These are phyloP conservation scores for Globisporangium cylindrosporum DNA, from an alignment of 352 stramenopile species.

Conservation along the genomic window DNA sequence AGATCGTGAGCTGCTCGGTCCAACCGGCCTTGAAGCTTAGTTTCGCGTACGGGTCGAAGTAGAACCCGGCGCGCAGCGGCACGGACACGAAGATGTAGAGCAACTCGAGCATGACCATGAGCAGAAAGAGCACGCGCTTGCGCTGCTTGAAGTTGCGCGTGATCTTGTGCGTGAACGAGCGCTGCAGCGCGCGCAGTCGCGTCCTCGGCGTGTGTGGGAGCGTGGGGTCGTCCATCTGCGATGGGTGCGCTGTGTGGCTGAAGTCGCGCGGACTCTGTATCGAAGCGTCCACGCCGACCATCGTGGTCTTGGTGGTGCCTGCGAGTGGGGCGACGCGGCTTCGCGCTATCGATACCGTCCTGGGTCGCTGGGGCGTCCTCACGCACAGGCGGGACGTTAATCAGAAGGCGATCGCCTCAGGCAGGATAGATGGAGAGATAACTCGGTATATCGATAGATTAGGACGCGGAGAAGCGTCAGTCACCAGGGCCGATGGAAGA, in stretches of 20 bases:
- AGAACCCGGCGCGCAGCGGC: slow-evolving; percentile 38
- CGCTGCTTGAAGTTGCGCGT: slow-evolving; percentile 12
- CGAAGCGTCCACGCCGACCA: slow-evolving; percentile 13
- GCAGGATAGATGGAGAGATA: background rate
- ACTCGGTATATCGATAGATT: background rate
- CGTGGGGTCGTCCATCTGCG: background rate
- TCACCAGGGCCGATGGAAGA: background rate
- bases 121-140: slow-evolving; percentile 21
- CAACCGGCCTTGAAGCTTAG: slow-evolving; percentile 23
- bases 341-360: background rate
- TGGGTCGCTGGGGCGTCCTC: background rate
- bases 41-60: slow-evolving; percentile 36
- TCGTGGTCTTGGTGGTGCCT: background rate
- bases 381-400: background rate
- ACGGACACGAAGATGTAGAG: slow-evolving; percentile 42
- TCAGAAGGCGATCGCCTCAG: background rate
- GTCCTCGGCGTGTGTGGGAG: background rate
- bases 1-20: slow-evolving; percentile 45
- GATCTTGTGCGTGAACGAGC: slow-evolving; percentile 2
- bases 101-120: slow-evolving; percentile 25
- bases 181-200: background rate
- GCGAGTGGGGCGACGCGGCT: background rate
- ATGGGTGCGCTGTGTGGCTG: slow-evolving; percentile 4
- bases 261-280: slow-evolving; percentile 16
- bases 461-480: background rate